A percentile compares a stretch with the other conserved stretches of the same genome.
Conservation (phyloP, 2,329 filamentous ascomycete genomes). For the Chalaropsis ovoidea region DNA sequence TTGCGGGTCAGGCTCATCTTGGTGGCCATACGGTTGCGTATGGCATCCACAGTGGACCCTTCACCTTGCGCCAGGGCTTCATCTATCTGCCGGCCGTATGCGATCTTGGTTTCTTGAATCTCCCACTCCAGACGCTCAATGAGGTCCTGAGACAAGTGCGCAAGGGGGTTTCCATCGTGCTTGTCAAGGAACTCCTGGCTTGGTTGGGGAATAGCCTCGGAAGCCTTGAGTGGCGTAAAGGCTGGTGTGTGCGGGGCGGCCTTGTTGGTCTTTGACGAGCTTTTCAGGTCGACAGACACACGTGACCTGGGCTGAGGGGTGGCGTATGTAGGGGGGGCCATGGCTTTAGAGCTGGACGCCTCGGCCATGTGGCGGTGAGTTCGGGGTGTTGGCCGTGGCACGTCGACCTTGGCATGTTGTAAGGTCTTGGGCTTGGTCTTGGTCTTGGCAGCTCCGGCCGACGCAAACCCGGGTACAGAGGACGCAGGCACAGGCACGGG, state of each 20-base stretch:
- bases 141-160: slow-evolving; percentile 8
- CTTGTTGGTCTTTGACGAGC: background rate
- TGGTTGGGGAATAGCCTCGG: background rate
- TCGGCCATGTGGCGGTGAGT: too few species aligned
- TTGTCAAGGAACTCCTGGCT: slow-evolving; percentile 5
- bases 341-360: background rate
- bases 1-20: slow-evolving; percentile 49
- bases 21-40: slow-evolving; percentile 46
- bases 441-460: background rate
- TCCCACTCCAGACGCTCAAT: background rate
- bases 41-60: slow-evolving; percentile 33
- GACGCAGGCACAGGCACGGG: background rate
- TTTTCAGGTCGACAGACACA: background rate
- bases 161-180: slow-evolving; percentile 11
- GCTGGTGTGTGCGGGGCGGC: background rate
- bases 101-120: background rate
- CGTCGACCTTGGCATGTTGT: background rate
- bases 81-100: background rate
- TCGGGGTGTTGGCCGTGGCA: background rate
- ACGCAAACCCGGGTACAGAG: background rate
- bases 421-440: background rate
- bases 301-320: background rate
- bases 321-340: background rate
- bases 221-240: background rate
- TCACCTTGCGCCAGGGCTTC: background rate